These are phyloP conservation scores for Wallacemonas rigidus DNA, from an alignment of 208 protist genomes.

Conservation along the genomic window DNA sequence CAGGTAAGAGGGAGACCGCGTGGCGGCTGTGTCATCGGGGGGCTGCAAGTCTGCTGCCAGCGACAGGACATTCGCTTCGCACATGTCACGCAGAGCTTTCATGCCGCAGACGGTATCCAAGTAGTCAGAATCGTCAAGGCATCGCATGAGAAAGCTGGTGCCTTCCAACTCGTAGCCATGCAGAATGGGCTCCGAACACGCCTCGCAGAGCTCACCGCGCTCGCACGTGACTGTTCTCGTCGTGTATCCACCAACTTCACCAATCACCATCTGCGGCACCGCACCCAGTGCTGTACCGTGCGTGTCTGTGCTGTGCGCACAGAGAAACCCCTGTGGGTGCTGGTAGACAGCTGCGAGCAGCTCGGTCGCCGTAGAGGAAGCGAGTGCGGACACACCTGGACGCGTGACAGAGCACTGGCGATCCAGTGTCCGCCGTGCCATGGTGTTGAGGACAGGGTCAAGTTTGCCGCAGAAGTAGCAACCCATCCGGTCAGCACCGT, in stretches of 20 bases:
- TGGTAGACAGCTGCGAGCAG: slow-evolving; percentile 93
- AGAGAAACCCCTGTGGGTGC: slow-evolving; percentile 78
- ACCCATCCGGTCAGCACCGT: slow-evolving; percentile 53
- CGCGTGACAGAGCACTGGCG: slow-evolving; percentile 99
- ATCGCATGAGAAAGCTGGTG: slow-evolving; percentile 89
- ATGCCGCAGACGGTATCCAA: slow-evolving; percentile 81
- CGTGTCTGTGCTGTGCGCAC: slow-evolving; percentile 30
- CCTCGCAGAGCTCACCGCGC: slow-evolving; percentile 92
- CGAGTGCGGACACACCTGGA: slow-evolving; percentile 93
- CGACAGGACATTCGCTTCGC: slow-evolving; percentile 24
- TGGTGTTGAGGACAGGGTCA: slow-evolving; percentile 88
- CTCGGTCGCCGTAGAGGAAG: slow-evolving; percentile 94
- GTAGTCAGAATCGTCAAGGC: slow-evolving; percentile 84
- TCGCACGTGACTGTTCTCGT: slow-evolving; percentile 64
- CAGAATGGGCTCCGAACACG: slow-evolving; percentile 89
- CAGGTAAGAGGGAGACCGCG: too few species aligned
- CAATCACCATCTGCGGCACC: slow-evolving; percentile 90
- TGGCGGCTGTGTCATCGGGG: too few species aligned
- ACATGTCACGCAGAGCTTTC: slow-evolving; percentile 67
- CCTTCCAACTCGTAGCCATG: slow-evolving; percentile 68
- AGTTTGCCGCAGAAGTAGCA: slow-evolving; percentile 99
- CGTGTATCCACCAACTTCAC: slow-evolving; percentile 83
- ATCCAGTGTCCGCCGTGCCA: slow-evolving; percentile 96
- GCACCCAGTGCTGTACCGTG: slow-evolving; percentile 55
- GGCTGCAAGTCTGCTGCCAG: neutral